Evolutionary conservation across 495 filamentous ascomycete genomes (phyloP).

Genomic region (Lineolata rhizophorae): DNA sequence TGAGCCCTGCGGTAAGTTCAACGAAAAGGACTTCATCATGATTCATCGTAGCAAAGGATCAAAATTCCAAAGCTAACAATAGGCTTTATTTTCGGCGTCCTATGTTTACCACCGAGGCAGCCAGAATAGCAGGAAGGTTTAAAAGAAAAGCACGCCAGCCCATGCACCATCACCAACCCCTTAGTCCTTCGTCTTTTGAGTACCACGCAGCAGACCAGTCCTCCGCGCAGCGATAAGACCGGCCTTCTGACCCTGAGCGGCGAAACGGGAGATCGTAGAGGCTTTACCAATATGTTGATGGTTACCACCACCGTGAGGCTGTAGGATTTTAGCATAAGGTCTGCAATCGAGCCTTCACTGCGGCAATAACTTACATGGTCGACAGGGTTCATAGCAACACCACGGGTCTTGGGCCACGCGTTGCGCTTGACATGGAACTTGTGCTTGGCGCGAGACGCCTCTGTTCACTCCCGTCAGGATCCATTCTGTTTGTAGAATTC

Average conservation of each 20-base stretch:
- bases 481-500: background rate
- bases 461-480: slow-evolving; percentile 14
- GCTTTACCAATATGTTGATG: slow-evolving; percentile 99
- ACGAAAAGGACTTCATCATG: too few relatives aligned
- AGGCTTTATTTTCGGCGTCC: too few relatives aligned
- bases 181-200: slow-evolving; percentile 97
- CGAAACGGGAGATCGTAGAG: slow-evolving; percentile 95
- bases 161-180: too few relatives aligned
- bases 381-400: slow-evolving; percentile 99
- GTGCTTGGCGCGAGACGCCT: slow-evolving; percentile 96
- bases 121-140: too few relatives aligned
- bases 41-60: too few relatives aligned
- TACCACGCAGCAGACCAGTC: slow-evolving; percentile 98
- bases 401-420: slow-evolving; percentile 99
- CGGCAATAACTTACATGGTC: slow-evolving; percentile 50
- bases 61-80: too few relatives aligned
- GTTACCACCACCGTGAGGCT: slow-evolving; percentile 99
- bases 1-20: too few relatives aligned
- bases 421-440: slow-evolving; percentile 99
- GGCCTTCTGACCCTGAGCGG: slow-evolving; percentile 96
- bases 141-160: too few relatives aligned
- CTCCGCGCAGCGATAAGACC: slow-evolving; percentile 98
- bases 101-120: too few relatives aligned
- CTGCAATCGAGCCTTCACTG: slow-evolving; percentile 1
- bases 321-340: slow-evolving; percentile 16